Percentiles rank a stretch among this genome's conserved stretches.
Evolutionary conservation across 73 alveolate genomes (phyloP).

Genomic region (Paramecium pentaurelia): DNA sequence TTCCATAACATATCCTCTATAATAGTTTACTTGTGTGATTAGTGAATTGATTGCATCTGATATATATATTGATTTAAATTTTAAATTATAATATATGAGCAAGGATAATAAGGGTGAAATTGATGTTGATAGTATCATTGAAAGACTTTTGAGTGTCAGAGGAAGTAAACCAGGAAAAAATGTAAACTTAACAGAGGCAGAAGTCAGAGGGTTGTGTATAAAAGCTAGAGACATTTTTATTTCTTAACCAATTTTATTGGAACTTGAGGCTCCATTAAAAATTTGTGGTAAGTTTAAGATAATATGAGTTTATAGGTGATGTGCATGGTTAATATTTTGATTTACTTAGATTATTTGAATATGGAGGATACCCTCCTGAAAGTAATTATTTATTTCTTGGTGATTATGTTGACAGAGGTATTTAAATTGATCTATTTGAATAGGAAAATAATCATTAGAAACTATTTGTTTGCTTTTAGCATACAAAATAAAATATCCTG

Average conservation of each 20-base stretch:
- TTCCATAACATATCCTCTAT: background rate
- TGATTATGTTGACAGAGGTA: conserved; percentile 96
- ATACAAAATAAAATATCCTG: conserved; percentile 96
- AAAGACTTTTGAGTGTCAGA: conserved; percentile 88
- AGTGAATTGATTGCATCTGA: background rate
- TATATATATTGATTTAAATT: background rate
- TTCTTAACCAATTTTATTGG: conserved; percentile 82
- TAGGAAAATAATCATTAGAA: conserved; percentile 85
- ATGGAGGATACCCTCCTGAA: conserved; percentile 98
- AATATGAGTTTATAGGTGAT: conserved; percentile 70
- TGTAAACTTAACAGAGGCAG: conserved; percentile 87
- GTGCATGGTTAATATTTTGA: conserved; percentile 96
- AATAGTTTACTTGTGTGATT: background rate
- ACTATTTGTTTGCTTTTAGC: conserved; percentile 95
- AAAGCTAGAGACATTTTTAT: conserved; percentile 85
- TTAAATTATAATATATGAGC: background rate
- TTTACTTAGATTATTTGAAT: conserved; percentile 88
- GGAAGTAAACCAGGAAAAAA: conserved; percentile 92
- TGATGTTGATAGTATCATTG: conserved; percentile 87
- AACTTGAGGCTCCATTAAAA: conserved; percentile 86
- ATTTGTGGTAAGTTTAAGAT: conserved; percentile 38
- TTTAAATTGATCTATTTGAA: background rate
- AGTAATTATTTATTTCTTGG: conserved; percentile 95
- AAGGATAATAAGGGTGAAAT: conserved; percentile 49
- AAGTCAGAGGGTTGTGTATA: conserved; percentile 82